phyloP scores from a whole-genome alignment of 805 yeast species.

The Cyberlindnera euphorbiae region DNA sequence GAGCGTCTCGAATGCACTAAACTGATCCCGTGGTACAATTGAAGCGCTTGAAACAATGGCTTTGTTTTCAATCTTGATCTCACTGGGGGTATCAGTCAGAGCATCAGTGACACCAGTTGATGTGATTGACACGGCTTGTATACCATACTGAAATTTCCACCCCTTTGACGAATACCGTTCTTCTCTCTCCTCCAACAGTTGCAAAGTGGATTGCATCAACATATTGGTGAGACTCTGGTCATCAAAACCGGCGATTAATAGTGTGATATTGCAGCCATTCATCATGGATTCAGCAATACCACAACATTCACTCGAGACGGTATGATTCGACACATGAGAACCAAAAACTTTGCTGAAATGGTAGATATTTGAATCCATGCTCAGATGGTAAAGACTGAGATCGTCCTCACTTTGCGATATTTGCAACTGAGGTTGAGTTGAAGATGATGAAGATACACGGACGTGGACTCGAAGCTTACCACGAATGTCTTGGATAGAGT shows the following conservation, averaged over 20 bases:
- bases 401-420: constrained; percentile 3
- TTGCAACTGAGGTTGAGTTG: not conserved
- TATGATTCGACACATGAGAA: not conserved
- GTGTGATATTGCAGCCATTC: constrained; percentile 15
- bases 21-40: not conserved
- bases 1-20: not conserved
- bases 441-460: constrained; percentile 2
- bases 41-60: constrained; percentile 4
- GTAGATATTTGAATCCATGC: not conserved
- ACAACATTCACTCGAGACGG: constrained; percentile 6
- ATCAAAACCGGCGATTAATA: constrained; percentile 9
- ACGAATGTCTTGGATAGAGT: constrained; percentile 39
- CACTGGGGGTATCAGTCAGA: not conserved
- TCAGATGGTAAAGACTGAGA: constrained; percentile 3
- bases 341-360: constrained; percentile 10
- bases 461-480: constrained; percentile 30
- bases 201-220: not conserved
- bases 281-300: constrained; percentile 8
- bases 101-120: constrained; percentile 14
- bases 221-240: not conserved
- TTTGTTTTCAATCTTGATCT: constrained; percentile 16
- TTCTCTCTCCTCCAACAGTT: constrained; percentile 5
- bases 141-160: constrained; percentile 12
- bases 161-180: constrained; percentile 7
- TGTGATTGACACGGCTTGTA: constrained; percentile 13